Percentiles rank a stretch among this genome's conserved stretches.
These are phyloP conservation scores for Mycena venus DNA, from an alignment of 768 basidiomycete genomes.

Conservation along the genomic window DNA sequence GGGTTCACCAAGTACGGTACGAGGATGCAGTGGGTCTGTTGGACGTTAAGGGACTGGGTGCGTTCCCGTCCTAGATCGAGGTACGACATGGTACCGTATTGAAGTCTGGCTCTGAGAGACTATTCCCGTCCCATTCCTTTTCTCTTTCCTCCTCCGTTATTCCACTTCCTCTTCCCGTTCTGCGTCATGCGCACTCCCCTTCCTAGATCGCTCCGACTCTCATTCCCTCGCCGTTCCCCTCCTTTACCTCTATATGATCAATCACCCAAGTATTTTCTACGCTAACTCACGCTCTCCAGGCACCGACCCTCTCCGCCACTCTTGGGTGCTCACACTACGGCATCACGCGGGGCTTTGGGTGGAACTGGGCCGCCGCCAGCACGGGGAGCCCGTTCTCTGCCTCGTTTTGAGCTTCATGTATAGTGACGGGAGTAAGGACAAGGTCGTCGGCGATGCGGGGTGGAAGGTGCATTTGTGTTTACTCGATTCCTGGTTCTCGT, in stretches of 20 bases:
- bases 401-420: slow-evolving; percentile 40
- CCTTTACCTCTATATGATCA: no score
- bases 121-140: background rate
- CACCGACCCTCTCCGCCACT: slow-evolving; percentile 39
- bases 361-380: slow-evolving; percentile 47
- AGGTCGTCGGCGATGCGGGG: slow-evolving; percentile 35
- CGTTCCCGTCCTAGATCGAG: background rate
- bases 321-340: slow-evolving; percentile 46
- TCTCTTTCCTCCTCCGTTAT: background rate
- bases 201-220: no score
- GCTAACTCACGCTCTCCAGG: background rate
- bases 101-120: no score
- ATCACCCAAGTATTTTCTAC: background rate
- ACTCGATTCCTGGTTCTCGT: background rate
- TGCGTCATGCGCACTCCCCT: no score
- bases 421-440: slow-evolving; percentile 37
- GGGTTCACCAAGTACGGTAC: slow-evolving; percentile 48
- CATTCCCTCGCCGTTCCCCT: no score
- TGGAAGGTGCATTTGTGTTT: slow-evolving; percentile 34
- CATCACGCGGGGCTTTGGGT: slow-evolving; percentile 45
- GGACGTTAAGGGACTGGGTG: background rate
- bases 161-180: no score
- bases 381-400: slow-evolving; percentile 42
- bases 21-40: slow-evolving; percentile 44
- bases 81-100: no score